Conservation (phyloP, 2,329 filamentous ascomycete genomes). For the Gliomastix tumulicola region DNA sequence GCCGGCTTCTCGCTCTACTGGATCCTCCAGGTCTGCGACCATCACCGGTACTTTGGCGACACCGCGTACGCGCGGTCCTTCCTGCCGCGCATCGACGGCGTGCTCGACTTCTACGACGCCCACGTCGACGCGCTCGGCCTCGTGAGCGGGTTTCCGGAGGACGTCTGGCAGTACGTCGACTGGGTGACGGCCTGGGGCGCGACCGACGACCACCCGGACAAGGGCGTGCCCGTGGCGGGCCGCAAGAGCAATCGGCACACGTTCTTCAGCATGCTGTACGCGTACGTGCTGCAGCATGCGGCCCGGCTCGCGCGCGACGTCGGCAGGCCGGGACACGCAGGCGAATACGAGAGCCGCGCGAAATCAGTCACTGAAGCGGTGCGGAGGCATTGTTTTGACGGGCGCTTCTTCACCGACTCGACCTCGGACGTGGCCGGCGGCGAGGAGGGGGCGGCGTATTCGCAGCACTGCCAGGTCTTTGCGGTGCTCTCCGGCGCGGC, state of each 20-base stretch:
- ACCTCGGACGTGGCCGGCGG: conserved; percentile 17
- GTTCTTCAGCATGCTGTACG: conserved; percentile 19
- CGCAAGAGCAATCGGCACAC: conserved; percentile 20
- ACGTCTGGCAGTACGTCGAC: conserved; percentile 24
- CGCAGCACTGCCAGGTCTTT: conserved; percentile 25
- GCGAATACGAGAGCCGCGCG: conserved; percentile 18
- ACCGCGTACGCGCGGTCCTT: conserved; percentile 15
- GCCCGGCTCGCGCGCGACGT: conserved; percentile 20
- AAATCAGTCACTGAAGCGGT: conserved; percentile 13
- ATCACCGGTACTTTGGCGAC: conserved; percentile 23
- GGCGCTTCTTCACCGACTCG: conserved; percentile 22
- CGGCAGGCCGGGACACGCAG: conserved; percentile 19
- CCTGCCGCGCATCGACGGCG: conserved; percentile 16
- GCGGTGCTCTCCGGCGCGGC: conserved; percentile 21
- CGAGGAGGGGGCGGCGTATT: conserved; percentile 15
- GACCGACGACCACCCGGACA: conserved; percentile 2
- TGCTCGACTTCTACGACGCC: conserved; percentile 15
- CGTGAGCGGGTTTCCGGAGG: conserved; percentile 10
- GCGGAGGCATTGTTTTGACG: conserved; percentile 18
- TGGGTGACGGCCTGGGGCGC: conserved; percentile 16
- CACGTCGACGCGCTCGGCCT: conserved; percentile 16
- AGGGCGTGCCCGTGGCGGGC: conserved; percentile 27
- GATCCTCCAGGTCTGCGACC: conserved; percentile 23
- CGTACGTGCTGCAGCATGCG: conserved; percentile 21
- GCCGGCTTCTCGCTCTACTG: conserved; percentile 25